These are phyloP conservation scores for Nicotiana noctiflora DNA, from an alignment of 257 asterid genomes.

Conservation along the genomic window DNA sequence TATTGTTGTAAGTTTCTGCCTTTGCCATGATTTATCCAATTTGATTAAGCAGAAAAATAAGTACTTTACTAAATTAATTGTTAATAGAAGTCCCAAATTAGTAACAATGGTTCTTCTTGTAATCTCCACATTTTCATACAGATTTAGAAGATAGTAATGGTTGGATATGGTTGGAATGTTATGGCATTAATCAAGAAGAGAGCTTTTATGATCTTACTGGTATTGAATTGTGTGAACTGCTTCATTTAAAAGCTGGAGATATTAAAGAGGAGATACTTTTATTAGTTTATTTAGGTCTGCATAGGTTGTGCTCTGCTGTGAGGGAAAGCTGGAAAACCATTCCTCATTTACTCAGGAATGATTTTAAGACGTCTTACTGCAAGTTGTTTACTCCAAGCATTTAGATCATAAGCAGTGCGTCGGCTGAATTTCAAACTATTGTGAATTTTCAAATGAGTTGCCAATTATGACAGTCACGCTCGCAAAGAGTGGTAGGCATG, in stretches of 20 bases:
- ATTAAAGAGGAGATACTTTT: not conserved
- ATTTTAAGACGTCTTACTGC: not conserved
- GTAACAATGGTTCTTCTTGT: not conserved
- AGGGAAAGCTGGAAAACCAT: not conserved
- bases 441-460: not conserved
- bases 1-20: not conserved
- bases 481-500: not conserved
- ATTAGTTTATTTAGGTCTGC: not conserved
- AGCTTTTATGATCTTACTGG: not conserved
- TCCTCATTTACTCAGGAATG: not conserved
- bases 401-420: not conserved
- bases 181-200: not conserved
- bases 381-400: not conserved
- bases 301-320: not conserved
- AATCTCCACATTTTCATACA: not conserved
- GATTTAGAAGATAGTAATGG: not conserved
- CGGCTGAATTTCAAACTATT: not conserved
- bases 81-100: not conserved
- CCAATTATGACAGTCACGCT: not conserved
- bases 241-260: not conserved
- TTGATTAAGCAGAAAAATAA: not conserved
- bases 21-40: constrained; percentile 1
- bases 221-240: not conserved
- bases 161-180: not conserved
- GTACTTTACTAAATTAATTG: not conserved